Evolutionary conservation across 306 rosid species (phyloP).

Genomic region (Citrullus colocynthis): DNA sequence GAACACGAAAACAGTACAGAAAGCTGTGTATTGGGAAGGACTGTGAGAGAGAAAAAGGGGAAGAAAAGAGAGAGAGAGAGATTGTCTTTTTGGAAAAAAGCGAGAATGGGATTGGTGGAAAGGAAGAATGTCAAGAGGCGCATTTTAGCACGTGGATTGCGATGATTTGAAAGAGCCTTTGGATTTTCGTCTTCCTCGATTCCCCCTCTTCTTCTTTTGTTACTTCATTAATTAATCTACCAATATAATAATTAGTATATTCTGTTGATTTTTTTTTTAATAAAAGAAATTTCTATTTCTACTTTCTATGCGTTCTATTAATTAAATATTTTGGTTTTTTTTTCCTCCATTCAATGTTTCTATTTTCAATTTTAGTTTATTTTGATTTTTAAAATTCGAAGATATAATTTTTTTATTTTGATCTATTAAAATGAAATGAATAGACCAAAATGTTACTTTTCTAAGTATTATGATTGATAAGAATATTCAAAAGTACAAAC

Average conservation of each 20-base stretch:
- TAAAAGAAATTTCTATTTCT: background rate
- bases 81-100: background rate
- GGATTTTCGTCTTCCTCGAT: constrained; percentile 9
- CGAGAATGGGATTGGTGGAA: background rate
- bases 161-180: constrained; percentile 7
- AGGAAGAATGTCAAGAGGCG: constrained; percentile 16
- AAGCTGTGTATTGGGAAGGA: background rate
- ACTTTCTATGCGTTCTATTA: too few species aligned
- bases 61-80: background rate
- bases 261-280: too few species aligned
- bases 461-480: too few species aligned
- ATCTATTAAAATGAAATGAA: too few species aligned
- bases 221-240: background rate
- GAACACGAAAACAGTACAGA: constrained; percentile 56
- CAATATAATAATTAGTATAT: too few species aligned
- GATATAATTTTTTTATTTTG: too few species aligned
- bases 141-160: constrained; percentile 41
- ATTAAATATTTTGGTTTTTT: too few species aligned
- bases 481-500: too few species aligned
- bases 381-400: too few species aligned
- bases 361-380: too few species aligned
- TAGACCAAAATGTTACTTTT: too few species aligned
- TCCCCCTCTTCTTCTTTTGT: background rate
- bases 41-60: background rate
- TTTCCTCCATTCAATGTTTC: too few species aligned